Percentiles rank a stretch among this genome's conserved stretches.
These are phyloP conservation scores for Datura wrightii DNA, from an alignment of 257 asterid genomes.

Conservation along the genomic window DNA sequence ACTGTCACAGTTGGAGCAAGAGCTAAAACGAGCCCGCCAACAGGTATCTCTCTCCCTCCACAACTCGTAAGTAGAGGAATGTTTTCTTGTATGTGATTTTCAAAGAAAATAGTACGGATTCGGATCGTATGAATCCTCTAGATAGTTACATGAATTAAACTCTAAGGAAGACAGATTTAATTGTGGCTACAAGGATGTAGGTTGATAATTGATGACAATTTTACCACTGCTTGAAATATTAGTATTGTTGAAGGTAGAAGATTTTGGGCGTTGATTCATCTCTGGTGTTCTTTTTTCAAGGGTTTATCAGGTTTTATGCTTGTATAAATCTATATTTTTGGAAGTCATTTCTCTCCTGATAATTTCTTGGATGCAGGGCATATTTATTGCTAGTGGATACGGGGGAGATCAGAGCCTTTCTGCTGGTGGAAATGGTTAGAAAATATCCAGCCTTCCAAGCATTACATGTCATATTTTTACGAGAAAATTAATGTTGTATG, in stretches of 20 bases:
- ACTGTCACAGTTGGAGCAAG: slow-evolving; percentile 88
- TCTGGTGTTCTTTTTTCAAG: too few relatives aligned
- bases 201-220: too few relatives aligned
- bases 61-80: background rate
- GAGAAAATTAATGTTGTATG: background rate
- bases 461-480: background rate
- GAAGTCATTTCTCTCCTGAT: too few relatives aligned
- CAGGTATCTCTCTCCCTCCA: slow-evolving; percentile 58
- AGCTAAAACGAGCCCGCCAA: slow-evolving; percentile 74
- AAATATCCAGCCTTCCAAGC: background rate
- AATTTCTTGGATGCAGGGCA: slow-evolving; percentile 51
- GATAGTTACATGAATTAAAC: background rate
- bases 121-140: background rate
- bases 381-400: slow-evolving; percentile 48
- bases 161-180: too few relatives aligned
- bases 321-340: too few relatives aligned
- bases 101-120: background rate
- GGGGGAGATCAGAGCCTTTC: slow-evolving; percentile 57
- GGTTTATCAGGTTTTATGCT: too few relatives aligned
- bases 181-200: too few relatives aligned
- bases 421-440: slow-evolving; percentile 67
- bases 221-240: too few relatives aligned
- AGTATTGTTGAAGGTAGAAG: too few relatives aligned
- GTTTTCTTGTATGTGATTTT: background rate
- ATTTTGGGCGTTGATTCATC: too few relatives aligned